Evolutionary conservation across 2,329 filamentous ascomycete genomes (phyloP), one percentile per base, ranked within the genome.

Genomic region (Trichoderma atrobrunneum): DNA sequence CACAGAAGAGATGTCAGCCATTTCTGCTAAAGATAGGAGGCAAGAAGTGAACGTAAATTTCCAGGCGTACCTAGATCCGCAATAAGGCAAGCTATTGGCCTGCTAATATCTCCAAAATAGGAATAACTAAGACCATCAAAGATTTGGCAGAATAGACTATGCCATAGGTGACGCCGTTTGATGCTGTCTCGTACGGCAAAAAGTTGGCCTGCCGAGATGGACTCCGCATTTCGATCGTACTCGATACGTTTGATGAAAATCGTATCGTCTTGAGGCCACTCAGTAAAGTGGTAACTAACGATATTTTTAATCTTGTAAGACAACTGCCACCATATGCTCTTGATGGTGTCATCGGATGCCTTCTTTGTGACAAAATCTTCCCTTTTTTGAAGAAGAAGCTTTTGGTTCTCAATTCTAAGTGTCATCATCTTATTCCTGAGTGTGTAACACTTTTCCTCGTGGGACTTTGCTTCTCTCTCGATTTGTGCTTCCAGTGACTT

Each of bases 311-410:
- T 59, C 14, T 67, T 67, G 24, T 36, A 71, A 16, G 18, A 12
- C 2, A 71, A 12, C 6, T 30, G 36, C 5, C 3, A 5, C 70
- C 24, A 48, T 7, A 12, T 30, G 5, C 24, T 3, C 14, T 21
- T 14, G 26, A 71, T 71, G 16, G 30, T 39, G 5, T 67, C 48
- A 21, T 71, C 70, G 3, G 70, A 30, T 4, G 26, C 21, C 48
- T 54, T 16, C 2, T 66, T 71, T 24, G 8, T 11, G 26, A 26
- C 8, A 4, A 24, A 34, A n/a, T 30, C 26, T 16, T 24, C 2
- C 30, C 1, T 16, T 3, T 64, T 64, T 5, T 14, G 30, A 5
- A 21, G 18, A 10, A 30, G 11, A 48, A n/a, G 61, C 36, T 43
- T 1, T 8, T n/a, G n/a, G n/a, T n/a, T n/a, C n/a, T n/a, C n/a